These are phyloP conservation scores for Gaertneriomyces sp. DNA, from an alignment of 192 early-diverging fungal species.

Conservation along the genomic window DNA sequence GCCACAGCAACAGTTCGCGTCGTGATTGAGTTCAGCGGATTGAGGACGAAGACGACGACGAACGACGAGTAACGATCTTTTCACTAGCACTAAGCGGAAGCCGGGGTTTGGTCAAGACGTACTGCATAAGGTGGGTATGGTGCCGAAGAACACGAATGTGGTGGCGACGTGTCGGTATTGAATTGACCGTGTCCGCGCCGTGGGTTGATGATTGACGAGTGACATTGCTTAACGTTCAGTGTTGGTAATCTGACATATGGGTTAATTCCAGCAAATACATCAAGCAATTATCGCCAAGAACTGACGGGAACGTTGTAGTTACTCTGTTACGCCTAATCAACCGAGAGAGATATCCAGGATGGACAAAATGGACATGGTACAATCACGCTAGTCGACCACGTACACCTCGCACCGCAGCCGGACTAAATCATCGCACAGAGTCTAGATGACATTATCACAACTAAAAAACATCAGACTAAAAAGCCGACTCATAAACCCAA, in stretches of 20 bases:
- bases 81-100: too few relatives aligned
- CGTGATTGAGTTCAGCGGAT: too few relatives aligned
- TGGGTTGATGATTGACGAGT: too few relatives aligned
- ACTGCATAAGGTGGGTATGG: too few relatives aligned
- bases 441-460: background rate
- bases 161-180: too few relatives aligned
- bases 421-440: background rate
- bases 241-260: background rate
- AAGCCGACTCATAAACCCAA: background rate
- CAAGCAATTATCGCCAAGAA: background rate
- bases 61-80: too few relatives aligned
- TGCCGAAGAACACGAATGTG: too few relatives aligned
- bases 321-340: background rate
- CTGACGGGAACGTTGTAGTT: background rate
- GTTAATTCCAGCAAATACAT: background rate
- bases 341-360: background rate
- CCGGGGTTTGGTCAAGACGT: too few relatives aligned
- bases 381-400: background rate
- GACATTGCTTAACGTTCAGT: background rate
- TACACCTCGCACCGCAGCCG: background rate
- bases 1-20: too few relatives aligned
- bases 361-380: slow-evolving; percentile 13
- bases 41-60: too few relatives aligned
- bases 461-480: too few relatives aligned
- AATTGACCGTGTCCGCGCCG: too few relatives aligned